phyloP scores from a whole-genome alignment of 2,329 filamentous ascomycete species.

The Cladosporium cucumerinum region DNA sequence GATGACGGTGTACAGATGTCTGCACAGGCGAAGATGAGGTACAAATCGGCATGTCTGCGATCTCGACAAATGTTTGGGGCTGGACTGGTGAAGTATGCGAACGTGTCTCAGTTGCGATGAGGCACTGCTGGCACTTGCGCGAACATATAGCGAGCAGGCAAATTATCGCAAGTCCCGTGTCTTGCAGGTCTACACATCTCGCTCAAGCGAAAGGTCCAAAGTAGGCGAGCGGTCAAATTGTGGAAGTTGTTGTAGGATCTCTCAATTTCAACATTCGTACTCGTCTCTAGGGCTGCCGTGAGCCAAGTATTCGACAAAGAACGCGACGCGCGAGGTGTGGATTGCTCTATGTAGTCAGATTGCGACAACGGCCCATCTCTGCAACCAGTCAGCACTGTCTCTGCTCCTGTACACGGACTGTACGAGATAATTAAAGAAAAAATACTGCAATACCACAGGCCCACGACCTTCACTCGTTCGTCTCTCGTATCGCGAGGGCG shows the following conservation, averaged over 20 bases:
- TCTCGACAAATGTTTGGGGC: neutral
- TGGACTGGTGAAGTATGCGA: neutral
- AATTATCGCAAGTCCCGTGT: neutral
- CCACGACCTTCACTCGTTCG: neutral
- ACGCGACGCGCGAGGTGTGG: too few relatives aligned
- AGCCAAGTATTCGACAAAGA: neutral
- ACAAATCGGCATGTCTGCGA: neutral
- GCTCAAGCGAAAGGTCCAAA: neutral
- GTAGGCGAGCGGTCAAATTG: neutral
- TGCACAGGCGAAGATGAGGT: neutral
- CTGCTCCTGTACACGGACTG: neutral
- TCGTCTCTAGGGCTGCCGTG: neutral
- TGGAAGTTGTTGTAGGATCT: neutral
- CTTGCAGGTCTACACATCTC: neutral
- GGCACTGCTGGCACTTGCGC: neutral
- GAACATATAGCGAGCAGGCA: neutral
- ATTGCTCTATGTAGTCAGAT: neutral
- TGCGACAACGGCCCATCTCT: neutral
- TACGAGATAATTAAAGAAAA: too few relatives aligned
- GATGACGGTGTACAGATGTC: neutral
- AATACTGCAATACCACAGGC: neutral
- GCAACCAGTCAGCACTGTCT: neutral
- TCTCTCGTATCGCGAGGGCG: neutral
- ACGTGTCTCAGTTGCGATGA: neutral
- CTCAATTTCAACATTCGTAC: neutral